Evolutionary conservation across 371 early-diverging fungal species (phyloP).

Genomic region (Mucor circinelloides): DNA sequence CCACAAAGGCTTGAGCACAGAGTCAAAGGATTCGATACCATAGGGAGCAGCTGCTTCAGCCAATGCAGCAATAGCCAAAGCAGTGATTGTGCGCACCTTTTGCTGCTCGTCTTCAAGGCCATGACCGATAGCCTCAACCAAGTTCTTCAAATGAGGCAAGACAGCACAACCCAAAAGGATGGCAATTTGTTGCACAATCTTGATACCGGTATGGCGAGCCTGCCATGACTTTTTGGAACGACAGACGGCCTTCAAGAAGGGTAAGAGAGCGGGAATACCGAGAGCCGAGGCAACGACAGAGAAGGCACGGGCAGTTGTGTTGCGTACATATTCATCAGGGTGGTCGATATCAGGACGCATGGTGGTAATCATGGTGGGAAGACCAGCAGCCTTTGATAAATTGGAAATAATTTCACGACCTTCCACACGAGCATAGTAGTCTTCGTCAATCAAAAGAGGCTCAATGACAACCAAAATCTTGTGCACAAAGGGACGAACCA

Average conservation of each 20-base stretch:
- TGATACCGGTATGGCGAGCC: constrained; percentile 97
- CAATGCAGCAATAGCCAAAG: constrained; percentile 92
- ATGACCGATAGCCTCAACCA: constrained; percentile 90
- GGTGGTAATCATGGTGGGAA: constrained; percentile 97
- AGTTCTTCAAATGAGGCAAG: constrained; percentile 88
- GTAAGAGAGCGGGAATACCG: constrained; percentile 93
- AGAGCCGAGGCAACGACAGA: constrained; percentile 97
- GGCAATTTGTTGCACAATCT: constrained; percentile 96
- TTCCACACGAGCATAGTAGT: constrained; percentile 97
- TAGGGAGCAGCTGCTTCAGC: constrained; percentile 98
- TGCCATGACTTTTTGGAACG: constrained; percentile 96
- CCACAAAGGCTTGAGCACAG: constrained; percentile 91
- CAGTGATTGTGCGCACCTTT: constrained; percentile 94
- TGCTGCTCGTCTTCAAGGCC: constrained; percentile 96
- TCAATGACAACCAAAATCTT: constrained; percentile 98
- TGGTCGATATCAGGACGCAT: constrained; percentile 99
- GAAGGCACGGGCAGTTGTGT: constrained; percentile 97
- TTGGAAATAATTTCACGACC: constrained; percentile 98
- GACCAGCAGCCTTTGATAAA: constrained; percentile 96
- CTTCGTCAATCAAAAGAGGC: constrained; percentile 96
- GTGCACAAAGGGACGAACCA: constrained; percentile 96
- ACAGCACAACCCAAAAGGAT: constrained; percentile 94
- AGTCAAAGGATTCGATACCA: constrained; percentile 97
- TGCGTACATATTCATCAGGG: constrained; percentile 96
- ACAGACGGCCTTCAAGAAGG: constrained; percentile 97